Conservation (phyloP, 305 asterid species). For the Lippia alba region DNA sequence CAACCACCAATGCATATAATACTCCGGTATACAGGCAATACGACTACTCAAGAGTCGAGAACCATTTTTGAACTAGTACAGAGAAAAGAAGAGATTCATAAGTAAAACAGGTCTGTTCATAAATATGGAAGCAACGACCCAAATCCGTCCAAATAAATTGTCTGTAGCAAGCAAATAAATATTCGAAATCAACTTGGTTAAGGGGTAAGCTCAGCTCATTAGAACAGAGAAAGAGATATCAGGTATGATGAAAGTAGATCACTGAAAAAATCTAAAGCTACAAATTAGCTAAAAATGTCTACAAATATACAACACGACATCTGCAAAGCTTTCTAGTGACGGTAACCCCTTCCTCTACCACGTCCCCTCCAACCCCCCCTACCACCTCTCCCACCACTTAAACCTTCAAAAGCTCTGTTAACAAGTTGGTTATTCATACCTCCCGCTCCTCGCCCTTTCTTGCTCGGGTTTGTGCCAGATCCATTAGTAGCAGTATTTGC, state of each 20-base stretch:
- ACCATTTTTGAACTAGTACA: too few relatives aligned
- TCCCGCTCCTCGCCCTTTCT: slow-evolving; percentile 77
- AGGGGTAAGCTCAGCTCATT: neutral
- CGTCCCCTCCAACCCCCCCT: slow-evolving; percentile 70
- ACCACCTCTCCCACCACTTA: slow-evolving; percentile 53
- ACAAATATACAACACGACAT: slow-evolving; percentile 47
- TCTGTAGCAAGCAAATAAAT: neutral
- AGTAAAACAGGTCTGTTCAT: neutral
- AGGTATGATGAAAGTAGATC: slow-evolving; percentile 3
- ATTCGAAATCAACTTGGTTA: neutral
- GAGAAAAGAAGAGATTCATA: too few relatives aligned
- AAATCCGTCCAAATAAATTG: neutral
- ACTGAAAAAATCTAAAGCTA: slow-evolving; percentile 19
- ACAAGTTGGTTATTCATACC: slow-evolving; percentile 75
- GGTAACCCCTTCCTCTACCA: slow-evolving; percentile 59
- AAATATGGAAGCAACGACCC: neutral
- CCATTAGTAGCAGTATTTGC: slow-evolving; percentile 53
- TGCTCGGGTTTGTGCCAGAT: slow-evolving; percentile 48
- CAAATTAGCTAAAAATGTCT: slow-evolving; percentile 30
- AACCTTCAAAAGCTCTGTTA: slow-evolving; percentile 77
- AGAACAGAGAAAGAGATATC: neutral
- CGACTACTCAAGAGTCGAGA: too few relatives aligned
- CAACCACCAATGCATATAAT: too few relatives aligned
- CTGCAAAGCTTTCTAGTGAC: slow-evolving; percentile 32
- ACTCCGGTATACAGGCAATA: too few relatives aligned